Conservation (phyloP, 2,329 filamentous ascomycete genomes). For the Fonsecaea multimorphosa region DNA sequence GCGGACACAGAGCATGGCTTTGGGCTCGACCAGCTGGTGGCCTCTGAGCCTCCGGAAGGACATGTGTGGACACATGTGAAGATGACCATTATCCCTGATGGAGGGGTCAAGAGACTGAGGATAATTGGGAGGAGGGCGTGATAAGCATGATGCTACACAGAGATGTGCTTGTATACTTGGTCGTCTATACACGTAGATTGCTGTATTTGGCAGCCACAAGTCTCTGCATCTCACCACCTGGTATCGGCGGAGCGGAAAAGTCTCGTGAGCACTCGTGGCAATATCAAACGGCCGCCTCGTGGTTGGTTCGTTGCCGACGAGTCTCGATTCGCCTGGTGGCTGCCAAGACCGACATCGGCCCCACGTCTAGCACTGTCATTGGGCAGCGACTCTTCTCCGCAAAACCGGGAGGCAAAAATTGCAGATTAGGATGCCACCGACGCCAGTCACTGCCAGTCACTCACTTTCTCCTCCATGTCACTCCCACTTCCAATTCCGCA, state of each 20-base stretch:
- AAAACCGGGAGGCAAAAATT: conserved; percentile 17
- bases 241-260: no score
- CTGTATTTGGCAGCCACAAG: no score
- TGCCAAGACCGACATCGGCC: conserved; percentile 36
- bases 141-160: background rate
- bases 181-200: background rate
- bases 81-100: conserved; percentile 90
- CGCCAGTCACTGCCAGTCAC: no score
- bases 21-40: conserved; percentile 45
- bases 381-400: conserved; percentile 14
- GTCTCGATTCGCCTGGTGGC: conserved; percentile 5
- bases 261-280: background rate
- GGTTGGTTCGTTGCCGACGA: conserved; percentile 12
- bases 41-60: conserved; percentile 71
- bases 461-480: conserved; percentile 12
- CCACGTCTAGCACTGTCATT: background rate
- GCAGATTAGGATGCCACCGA: conserved; percentile 13
- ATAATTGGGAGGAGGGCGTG: conserved; percentile 69
- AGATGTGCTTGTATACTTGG: background rate
- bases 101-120: conserved; percentile 85
- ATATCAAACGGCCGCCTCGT: conserved; percentile 4
- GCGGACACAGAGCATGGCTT: conserved; percentile 52
- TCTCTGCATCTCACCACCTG: background rate
- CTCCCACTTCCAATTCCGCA: conserved; percentile 12
- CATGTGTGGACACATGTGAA: conserved; percentile 80